Evolutionary conservation across 441 rosid species (phyloP), one percentile per base, ranked within the genome.

Genomic region (Geranium incanum): DNA sequence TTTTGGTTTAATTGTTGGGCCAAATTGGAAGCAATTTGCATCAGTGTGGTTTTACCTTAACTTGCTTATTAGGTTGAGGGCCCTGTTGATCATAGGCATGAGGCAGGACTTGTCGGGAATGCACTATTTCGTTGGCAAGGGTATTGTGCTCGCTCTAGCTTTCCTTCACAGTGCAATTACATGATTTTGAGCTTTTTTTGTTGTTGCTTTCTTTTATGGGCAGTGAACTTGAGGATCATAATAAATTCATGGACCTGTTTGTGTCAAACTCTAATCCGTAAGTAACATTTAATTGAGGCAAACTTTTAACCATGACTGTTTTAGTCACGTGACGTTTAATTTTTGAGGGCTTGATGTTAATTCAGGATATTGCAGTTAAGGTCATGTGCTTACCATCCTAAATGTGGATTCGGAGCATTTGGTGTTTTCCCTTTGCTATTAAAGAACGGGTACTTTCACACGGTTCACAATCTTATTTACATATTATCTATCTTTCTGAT

Each of bases 81-180:
- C 19, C 87, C 90, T 11, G 68, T 89, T 74, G 87, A 89, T 75
- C 79, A 81, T 74, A 81, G 81, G 33, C 86, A 75, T n/a, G 88
- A 86, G 12, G 89, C 86, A 79, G 84, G 79, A 64, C 71, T 91
- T 69, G 79, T 78, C 5, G 97, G 98, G 65, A 86, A 88, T 78
- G 97, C 93, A 0, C 36, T 76, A n/a, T 91, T 93, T 73, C 95
- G 95, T 18, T 91, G 96, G 95, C 97, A 91, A 74, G 86, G 96
- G 98, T 88, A 68, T 66, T 52, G 66, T 50, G 23, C 21, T 43
- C 38, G 37, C 55, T n/a, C 1, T 38, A 33, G 64, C 33, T 18
- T 59, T 59, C 11, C 64, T 60, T 60, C 12, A 19, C 11, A 1
- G 63, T 16, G 36, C 13, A 60, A 18, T 5, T 18, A 60, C 19